Evolutionary conservation across 352 stramenopile species (phyloP).

Genomic region (Phytopythium aichiense): DNA sequence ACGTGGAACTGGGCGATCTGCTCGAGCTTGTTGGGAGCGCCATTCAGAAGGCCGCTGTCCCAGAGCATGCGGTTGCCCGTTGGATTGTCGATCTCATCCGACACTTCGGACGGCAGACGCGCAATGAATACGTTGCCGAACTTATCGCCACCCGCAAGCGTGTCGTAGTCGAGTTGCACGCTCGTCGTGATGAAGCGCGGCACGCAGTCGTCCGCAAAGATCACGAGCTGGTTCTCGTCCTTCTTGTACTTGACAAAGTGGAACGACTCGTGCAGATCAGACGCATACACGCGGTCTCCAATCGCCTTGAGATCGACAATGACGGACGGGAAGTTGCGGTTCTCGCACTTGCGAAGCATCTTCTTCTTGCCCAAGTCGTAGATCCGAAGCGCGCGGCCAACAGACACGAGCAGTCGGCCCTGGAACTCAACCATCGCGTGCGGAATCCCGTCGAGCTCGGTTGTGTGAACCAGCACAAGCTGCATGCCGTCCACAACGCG

Average conservation of each 20-base stretch:
- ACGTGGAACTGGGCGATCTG: constrained; percentile 96
- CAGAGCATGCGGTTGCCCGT: constrained; percentile 96
- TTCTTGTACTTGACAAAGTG: constrained; percentile 98
- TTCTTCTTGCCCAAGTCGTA: constrained; percentile 99
- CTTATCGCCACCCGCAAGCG: constrained; percentile 97
- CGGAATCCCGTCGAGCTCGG: constrained; percentile 95
- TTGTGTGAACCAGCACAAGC: constrained; percentile 96
- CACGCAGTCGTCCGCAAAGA: constrained; percentile 96
- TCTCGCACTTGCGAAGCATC: constrained; percentile 98
- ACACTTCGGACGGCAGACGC: constrained; percentile 89
- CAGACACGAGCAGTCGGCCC: constrained; percentile 94
- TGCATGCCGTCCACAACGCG: constrained; percentile 90
- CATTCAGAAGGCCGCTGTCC: constrained; percentile 91
- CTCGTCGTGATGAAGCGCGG: constrained; percentile 81
- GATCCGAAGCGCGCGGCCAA: constrained; percentile 94
- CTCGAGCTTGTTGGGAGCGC: constrained; percentile 97
- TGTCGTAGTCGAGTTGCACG: constrained; percentile 97
- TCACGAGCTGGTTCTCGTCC: constrained; percentile 93
- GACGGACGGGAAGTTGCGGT: constrained; percentile 90
- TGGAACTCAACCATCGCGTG: constrained; percentile 98
- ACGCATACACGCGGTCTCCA: constrained; percentile 95
- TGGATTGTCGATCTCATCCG: constrained; percentile 96
- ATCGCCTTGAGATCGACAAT: constrained; percentile 93
- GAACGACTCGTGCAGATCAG: constrained; percentile 95
- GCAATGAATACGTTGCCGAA: constrained; percentile 99